Conservation (phyloP, 106 monocot genomes). For the Gastrodia elata region DNA sequence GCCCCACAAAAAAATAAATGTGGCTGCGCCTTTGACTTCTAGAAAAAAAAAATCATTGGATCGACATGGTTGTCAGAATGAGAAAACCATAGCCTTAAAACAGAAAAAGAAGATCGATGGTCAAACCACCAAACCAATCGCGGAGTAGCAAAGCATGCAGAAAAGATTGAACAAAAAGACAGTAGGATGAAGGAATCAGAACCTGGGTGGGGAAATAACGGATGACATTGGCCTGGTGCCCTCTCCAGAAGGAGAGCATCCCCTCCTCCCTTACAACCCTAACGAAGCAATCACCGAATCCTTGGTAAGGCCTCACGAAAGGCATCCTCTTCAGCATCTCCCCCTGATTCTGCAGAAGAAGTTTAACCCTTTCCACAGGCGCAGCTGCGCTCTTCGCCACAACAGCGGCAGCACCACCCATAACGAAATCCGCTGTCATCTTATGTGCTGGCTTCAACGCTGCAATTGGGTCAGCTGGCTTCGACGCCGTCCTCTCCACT, state of each 20-base stretch:
- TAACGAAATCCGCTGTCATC: constrained; percentile 73
- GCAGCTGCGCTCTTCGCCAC: constrained; percentile 83
- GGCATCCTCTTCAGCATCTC: constrained; percentile 71
- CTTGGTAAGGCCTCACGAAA: constrained; percentile 47
- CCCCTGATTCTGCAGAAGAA: constrained; percentile 84
- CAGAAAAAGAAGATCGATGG: background rate
- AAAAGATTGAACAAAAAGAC: background rate
- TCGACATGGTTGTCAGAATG: background rate
- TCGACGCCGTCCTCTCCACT: constrained; percentile 1
- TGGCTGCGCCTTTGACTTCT: no score
- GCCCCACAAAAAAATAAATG: no score
- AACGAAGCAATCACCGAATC: constrained; percentile 55
- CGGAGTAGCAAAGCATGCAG: background rate
- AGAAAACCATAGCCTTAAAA: background rate
- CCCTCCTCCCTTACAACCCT: constrained; percentile 80
- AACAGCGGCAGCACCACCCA: constrained; percentile 47
- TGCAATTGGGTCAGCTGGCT: background rate
- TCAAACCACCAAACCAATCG: background rate
- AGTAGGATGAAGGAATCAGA: background rate
- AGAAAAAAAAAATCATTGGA: no score
- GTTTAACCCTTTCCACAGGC: constrained; percentile 90
- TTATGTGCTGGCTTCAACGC: constrained; percentile 19
- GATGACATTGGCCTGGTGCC: constrained; percentile 94
- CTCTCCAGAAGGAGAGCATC: constrained; percentile 57
- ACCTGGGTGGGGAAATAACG: constrained; percentile 97